Evolutionary conservation across 2,329 filamentous ascomycete species (phyloP).

Genomic region (Arthrinium puccinioides): DNA sequence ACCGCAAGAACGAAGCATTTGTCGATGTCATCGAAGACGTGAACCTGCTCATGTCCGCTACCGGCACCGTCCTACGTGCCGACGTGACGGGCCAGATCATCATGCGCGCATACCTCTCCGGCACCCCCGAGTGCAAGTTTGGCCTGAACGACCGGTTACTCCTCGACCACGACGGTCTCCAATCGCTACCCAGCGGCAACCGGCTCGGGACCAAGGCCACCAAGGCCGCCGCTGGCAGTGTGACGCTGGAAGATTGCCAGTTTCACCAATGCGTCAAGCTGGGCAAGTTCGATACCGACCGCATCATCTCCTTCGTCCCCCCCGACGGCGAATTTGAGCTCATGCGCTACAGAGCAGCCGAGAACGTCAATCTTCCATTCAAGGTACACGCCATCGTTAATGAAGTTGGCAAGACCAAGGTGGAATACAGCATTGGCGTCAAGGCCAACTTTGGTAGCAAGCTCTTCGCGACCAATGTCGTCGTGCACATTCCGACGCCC

Average conservation of each 20-base stretch:
- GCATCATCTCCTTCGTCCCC: slow-evolving; percentile 94
- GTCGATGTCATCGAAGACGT: slow-evolving; percentile 99
- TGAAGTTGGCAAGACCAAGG: slow-evolving; percentile 92
- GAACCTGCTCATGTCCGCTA: slow-evolving; percentile 98
- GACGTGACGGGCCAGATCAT: slow-evolving; percentile 97
- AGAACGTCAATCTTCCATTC: slow-evolving; percentile 98
- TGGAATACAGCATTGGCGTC: slow-evolving; percentile 97
- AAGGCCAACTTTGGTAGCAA: slow-evolving; percentile 96
- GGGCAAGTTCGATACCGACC: slow-evolving; percentile 91
- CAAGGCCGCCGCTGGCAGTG: slow-evolving; percentile 88
- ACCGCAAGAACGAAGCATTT: slow-evolving; percentile 98
- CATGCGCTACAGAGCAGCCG: slow-evolving; percentile 96
- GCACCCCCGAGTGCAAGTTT: slow-evolving; percentile 98
- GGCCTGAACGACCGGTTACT: slow-evolving; percentile 92
- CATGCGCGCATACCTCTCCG: slow-evolving; percentile 95
- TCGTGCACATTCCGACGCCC: slow-evolving; percentile 89
- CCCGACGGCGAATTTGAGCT: slow-evolving; percentile 97
- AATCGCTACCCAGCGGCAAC: slow-evolving; percentile 66
- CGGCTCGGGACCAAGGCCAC: slow-evolving; percentile 79
- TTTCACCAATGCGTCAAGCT: slow-evolving; percentile 99
- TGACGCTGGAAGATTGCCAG: slow-evolving; percentile 95
- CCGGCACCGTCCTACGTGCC: slow-evolving; percentile 86
- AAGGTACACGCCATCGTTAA: slow-evolving; percentile 99
- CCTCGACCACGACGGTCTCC: slow-evolving; percentile 68
- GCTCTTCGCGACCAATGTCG: slow-evolving; percentile 93